Conservation (phyloP, 495 filamentous ascomycete species). For the Letharia columbiana region DNA sequence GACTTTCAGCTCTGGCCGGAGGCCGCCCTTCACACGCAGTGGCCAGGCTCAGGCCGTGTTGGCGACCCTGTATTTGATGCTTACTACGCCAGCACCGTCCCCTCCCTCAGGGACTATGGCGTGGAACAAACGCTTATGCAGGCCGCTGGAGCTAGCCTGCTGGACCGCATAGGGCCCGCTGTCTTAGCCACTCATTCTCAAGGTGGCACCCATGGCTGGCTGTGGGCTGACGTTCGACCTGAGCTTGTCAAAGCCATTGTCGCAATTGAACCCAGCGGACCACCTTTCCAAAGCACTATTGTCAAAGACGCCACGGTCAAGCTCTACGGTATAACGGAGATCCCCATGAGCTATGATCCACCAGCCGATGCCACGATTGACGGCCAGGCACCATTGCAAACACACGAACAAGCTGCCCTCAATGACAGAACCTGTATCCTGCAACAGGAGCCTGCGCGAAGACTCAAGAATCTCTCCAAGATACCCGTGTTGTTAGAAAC, state of each 20-base stretch:
- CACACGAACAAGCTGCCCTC: slow-evolving; percentile 4
- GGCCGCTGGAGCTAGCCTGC: slow-evolving; percentile 28
- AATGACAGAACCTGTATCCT: slow-evolving; percentile 20
- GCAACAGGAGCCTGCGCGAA: slow-evolving; percentile 24
- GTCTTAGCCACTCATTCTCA: slow-evolving; percentile 31
- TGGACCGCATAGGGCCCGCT: slow-evolving; percentile 31
- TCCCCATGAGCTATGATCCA: slow-evolving; percentile 28
- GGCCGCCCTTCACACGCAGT: slow-evolving; percentile 45
- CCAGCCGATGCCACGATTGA: slow-evolving; percentile 18
- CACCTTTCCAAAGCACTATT: slow-evolving; percentile 9
- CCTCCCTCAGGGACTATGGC: slow-evolving; percentile 23
- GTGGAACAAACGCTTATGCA: slow-evolving; percentile 24
- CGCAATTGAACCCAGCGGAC: slow-evolving; percentile 26
- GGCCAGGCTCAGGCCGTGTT: slow-evolving; percentile 34
- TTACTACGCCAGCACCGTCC: slow-evolving; percentile 31
- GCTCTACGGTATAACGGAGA: slow-evolving; percentile 30
- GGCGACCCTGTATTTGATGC: slow-evolving; percentile 45
- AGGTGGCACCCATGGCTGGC: slow-evolving; percentile 30
- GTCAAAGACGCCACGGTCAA: slow-evolving; percentile 13
- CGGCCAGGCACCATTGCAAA: neutral
- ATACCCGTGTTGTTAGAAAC: slow-evolving; percentile 29
- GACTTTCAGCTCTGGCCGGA: slow-evolving; percentile 37
- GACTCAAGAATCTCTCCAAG: slow-evolving; percentile 27
- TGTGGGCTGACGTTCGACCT: slow-evolving; percentile 29
- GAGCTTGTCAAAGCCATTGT: slow-evolving; percentile 28